A percentile compares a stretch with the other conserved stretches of the same genome.
These are phyloP conservation scores for Penicillium paneum DNA, from an alignment of 2,329 filamentous ascomycete species.

Conservation along the genomic window DNA sequence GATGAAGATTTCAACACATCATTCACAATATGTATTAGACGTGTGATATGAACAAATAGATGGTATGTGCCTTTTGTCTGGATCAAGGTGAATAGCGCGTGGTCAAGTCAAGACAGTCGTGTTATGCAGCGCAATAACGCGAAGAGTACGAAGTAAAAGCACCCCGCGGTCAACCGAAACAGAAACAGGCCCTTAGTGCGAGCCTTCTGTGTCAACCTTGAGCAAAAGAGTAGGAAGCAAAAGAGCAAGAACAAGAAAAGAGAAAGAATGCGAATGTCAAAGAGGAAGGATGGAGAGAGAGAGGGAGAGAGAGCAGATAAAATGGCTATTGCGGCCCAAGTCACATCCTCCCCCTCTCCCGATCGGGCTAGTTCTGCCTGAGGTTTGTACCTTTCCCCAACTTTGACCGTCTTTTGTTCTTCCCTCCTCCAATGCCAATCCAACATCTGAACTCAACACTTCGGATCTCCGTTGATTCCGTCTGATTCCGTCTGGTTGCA, in stretches of 20 bases:
- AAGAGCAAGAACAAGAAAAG: neutral
- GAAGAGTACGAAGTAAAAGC: neutral
- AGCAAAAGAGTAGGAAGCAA: neutral
- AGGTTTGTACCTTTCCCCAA: constrained; percentile 11
- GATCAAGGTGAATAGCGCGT: neutral
- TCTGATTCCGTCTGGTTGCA: neutral
- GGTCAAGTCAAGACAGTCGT: neutral
- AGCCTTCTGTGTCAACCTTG: too few relatives aligned
- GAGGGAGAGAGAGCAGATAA: constrained; percentile 11
- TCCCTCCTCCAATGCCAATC: constrained; percentile 1
- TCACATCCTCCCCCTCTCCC: constrained; percentile 22
- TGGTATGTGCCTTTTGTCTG: neutral
- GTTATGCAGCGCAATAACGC: neutral
- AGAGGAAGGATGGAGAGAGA: neutral
- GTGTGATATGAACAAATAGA: neutral
- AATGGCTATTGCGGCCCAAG: constrained; percentile 25
- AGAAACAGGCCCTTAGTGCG: neutral
- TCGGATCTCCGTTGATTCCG: neutral
- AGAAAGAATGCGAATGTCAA: constrained; percentile 1
- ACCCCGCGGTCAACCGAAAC: neutral
- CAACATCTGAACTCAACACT: neutral
- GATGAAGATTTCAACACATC: constrained; percentile 18
- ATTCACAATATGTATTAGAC: neutral
- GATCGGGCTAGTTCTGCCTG: constrained; percentile 25
- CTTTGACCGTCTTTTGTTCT: constrained; percentile 5